Evolutionary conservation across 2,329 filamentous ascomycete species (phyloP), one percentile per base, ranked within the genome.

Genomic region (Aureobasidium sp.): DNA sequence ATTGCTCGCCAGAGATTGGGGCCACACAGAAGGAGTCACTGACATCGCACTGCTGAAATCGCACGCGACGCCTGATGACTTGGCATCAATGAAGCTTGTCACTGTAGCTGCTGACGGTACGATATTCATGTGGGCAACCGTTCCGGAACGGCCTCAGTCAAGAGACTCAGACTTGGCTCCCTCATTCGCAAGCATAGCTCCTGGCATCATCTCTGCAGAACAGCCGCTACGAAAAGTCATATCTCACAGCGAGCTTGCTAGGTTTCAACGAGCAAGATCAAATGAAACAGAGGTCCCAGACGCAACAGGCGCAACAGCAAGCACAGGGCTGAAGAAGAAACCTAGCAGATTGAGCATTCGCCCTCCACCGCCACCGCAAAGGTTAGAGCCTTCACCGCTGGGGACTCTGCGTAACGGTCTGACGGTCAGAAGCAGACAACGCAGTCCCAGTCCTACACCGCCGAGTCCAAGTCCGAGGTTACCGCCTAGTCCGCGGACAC

Each of bases 11-110:
- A 90, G 94, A 47, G 96, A 98, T 79, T 98, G 94, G 88, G 96
- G 96, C 1, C 96, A 99, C 72, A 97, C 95, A 0, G 95, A 98
- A 75, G 92, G 95, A 11, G 94, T 99, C 69, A 97, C 93, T 60
- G 95, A 95, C 67, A 89, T 97, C 23, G 87, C 92, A 5, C 80
- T 98, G 62, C 66, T 48, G 53, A 67, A n/a, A 71, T 74, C 47
- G 68, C 60, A 54, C 8, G 40, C 43, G 20, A 51, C 29, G 15
- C 66, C 68, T 33, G 67, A 71, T 42, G 66, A 73, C 60, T 67
- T 77, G 10, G 74, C 76, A 47, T 86, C 88, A 20, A 82, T 84
- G 20, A 80, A 82, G 31, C 73, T 85, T 3, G 79, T 85, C 20
- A 85, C 82, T 1, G 82, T 84, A 4, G 83, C 83, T 18, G 81